A percentile compares a stretch with the other conserved stretches of the same genome.
These are phyloP conservation scores for Penicillium sp. DNA, from an alignment of 2,329 filamentous ascomycete genomes.

Conservation along the genomic window DNA sequence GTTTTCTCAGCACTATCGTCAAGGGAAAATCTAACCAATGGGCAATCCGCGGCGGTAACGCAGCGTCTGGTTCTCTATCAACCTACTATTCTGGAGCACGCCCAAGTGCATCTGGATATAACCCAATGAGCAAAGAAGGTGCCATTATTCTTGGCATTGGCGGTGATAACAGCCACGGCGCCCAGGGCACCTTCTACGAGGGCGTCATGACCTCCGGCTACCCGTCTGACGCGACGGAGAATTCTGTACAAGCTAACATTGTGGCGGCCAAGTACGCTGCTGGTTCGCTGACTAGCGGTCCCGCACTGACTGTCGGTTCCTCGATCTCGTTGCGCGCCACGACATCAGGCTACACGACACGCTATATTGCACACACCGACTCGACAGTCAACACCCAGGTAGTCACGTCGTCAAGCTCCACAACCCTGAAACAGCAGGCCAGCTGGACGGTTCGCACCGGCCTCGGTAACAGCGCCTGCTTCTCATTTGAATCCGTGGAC, in stretches of 20 bases:
- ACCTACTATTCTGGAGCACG: conserved; percentile 64
- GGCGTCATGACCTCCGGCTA: conserved; percentile 67
- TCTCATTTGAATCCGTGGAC: conserved; percentile 64
- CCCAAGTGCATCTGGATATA: conserved; percentile 58
- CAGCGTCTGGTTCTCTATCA: conserved; percentile 57
- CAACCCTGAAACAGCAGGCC: conserved; percentile 55
- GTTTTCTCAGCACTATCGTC: conserved; percentile 61
- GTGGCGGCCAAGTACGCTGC: conserved; percentile 61
- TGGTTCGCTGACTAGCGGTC: conserved; percentile 53
- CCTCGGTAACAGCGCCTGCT: conserved; percentile 60
- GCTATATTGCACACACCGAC: conserved; percentile 60
- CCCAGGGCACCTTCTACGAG: conserved; percentile 67
- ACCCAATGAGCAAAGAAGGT: conserved; percentile 67
- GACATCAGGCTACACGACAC: conserved; percentile 57
- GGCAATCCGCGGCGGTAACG: conserved; percentile 63
- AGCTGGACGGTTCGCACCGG: conserved; percentile 60
- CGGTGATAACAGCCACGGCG: conserved; percentile 65
- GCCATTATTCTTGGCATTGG: conserved; percentile 71
- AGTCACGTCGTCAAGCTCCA: conserved; percentile 56
- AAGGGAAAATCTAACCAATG: conserved; percentile 62
- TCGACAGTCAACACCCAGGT: conserved; percentile 59
- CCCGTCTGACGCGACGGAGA: conserved; percentile 62
- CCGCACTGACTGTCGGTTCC: conserved; percentile 53
- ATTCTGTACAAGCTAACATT: conserved; percentile 62
- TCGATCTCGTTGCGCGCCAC: conserved; percentile 60